Percentiles rank a stretch among this genome's conserved stretches.
Evolutionary conservation across 2,329 filamentous ascomycete genomes (phyloP).

Genomic region (Didymosphaeria variabile): DNA sequence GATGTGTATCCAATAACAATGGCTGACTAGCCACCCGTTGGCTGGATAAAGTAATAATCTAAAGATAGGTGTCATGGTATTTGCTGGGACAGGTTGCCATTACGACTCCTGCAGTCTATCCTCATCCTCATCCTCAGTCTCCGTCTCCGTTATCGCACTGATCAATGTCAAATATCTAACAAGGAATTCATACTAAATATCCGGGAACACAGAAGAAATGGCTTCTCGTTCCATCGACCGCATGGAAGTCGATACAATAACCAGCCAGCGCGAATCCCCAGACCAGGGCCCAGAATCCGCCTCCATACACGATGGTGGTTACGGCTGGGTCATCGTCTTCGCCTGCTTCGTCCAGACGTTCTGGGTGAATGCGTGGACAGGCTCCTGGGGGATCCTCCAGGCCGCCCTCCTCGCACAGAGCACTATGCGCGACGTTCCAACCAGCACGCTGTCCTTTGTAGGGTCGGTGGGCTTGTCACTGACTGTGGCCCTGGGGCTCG

Average conservation of each 20-base stretch:
- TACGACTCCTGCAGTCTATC: too few relatives aligned
- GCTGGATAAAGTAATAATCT: too few relatives aligned
- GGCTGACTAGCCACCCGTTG: too few relatives aligned
- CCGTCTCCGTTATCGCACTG: background rate
- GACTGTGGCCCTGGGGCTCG: conserved; percentile 62
- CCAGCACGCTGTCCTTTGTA: conserved; percentile 65
- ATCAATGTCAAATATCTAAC: background rate
- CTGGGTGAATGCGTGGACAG: conserved; percentile 60
- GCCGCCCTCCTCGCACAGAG: conserved; percentile 59
- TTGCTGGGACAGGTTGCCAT: too few relatives aligned
- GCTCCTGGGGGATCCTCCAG: conserved; percentile 68
- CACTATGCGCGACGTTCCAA: conserved; percentile 50
- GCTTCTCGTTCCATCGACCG: background rate
- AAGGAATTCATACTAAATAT: background rate
- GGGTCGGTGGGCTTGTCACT: conserved; percentile 61
- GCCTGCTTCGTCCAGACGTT: conserved; percentile 61
- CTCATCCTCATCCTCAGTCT: background rate
- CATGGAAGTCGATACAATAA: conserved; percentile 8
- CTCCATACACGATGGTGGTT: conserved; percentile 59
- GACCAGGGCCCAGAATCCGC: conserved; percentile 2
- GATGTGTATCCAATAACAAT: background rate
- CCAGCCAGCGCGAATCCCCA: background rate
- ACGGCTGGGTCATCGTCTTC: conserved; percentile 64
- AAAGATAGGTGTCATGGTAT: too few relatives aligned
- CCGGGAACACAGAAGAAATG: conserved; percentile 6